phyloP scores from a whole-genome alignment of 768 basidiomycete species.

The Boletus barrowsii region DNA sequence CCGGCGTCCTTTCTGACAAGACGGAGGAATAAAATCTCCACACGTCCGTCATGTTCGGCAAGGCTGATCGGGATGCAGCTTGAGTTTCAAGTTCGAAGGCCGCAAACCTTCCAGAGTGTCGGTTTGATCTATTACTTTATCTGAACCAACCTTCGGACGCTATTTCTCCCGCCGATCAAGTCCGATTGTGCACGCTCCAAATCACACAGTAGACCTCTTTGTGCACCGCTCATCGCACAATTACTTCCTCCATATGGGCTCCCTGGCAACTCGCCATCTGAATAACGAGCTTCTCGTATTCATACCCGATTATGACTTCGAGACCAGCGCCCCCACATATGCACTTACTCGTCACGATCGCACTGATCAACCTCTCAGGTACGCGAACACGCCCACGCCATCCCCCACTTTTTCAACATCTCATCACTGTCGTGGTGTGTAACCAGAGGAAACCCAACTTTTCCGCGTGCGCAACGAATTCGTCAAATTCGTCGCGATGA shows the following conservation, averaged over 20 bases:
- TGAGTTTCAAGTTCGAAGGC: constrained; percentile 33
- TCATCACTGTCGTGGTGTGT: not conserved
- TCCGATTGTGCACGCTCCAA: constrained; percentile 27
- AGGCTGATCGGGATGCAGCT: constrained; percentile 24
- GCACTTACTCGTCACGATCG: not conserved
- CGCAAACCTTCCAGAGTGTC: constrained; percentile 26
- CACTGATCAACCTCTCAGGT: constrained; percentile 13
- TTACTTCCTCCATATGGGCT: constrained; percentile 5
- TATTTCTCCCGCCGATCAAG: constrained; percentile 34
- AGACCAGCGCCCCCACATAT: not conserved
- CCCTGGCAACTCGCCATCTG: constrained; percentile 16
- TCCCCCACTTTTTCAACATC: constrained; percentile 1
- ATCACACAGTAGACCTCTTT: constrained; percentile 17
- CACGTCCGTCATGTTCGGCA: constrained; percentile 32
- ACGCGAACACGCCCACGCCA: constrained; percentile 1
- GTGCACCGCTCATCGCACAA: constrained; percentile 7
- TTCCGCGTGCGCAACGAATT: not conserved
- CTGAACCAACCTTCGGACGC: constrained; percentile 19
- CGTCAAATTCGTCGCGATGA: not conserved
- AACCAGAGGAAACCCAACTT: not conserved
- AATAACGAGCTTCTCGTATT: constrained; percentile 5
- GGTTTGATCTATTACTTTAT: constrained; percentile 34
- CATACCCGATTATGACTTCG: constrained; percentile 5
- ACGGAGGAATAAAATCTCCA: constrained; percentile 25
- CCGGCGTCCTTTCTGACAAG: constrained; percentile 20